Evolutionary conservation across 2,329 filamentous ascomycete genomes (phyloP).

Genomic region (Ophiostoma pallidulum): DNA sequence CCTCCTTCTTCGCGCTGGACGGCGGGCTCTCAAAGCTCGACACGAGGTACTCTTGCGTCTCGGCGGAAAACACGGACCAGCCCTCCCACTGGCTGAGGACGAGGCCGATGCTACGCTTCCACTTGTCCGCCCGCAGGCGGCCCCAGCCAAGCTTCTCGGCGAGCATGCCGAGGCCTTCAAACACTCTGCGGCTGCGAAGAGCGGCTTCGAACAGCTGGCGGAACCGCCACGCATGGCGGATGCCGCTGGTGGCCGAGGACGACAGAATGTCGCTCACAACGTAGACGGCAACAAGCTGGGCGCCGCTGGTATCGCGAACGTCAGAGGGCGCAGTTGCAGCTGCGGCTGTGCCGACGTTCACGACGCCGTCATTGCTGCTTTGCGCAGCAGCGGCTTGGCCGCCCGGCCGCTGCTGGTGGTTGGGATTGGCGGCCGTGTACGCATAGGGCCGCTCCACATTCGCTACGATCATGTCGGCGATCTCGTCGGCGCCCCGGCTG

Average conservation of each 20-base stretch:
- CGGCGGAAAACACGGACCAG: conserved; percentile 64
- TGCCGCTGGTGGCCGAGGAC: conserved; percentile 63
- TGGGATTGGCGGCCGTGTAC: conserved; percentile 60
- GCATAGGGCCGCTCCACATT: conserved; percentile 74
- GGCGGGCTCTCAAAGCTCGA: conserved; percentile 64
- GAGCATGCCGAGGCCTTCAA: conserved; percentile 65
- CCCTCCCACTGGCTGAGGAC: conserved; percentile 64
- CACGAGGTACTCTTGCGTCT: conserved; percentile 62
- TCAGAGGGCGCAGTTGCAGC: too few species aligned
- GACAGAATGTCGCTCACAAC: conserved; percentile 69
- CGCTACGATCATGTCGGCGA: conserved; percentile 76
- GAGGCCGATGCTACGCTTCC: conserved; percentile 64
- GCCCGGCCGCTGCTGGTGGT: conserved; percentile 31
- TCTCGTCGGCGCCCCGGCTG: conserved; percentile 75
- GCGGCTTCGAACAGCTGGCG: conserved; percentile 68
- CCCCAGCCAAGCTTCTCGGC: conserved; percentile 70
- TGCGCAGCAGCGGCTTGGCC: conserved; percentile 29
- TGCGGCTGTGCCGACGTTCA: too few species aligned
- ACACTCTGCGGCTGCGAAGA: conserved; percentile 57
- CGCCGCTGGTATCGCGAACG: conserved; percentile 54
- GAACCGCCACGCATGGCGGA: conserved; percentile 81
- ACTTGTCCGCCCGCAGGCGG: conserved; percentile 71
- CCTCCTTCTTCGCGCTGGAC: conserved; percentile 25
- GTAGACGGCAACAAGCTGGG: conserved; percentile 74
- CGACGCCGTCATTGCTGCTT: too few species aligned